phyloP scores from a whole-genome alignment of 257 asterid species.

The Oldenlandia corymbosa region DNA sequence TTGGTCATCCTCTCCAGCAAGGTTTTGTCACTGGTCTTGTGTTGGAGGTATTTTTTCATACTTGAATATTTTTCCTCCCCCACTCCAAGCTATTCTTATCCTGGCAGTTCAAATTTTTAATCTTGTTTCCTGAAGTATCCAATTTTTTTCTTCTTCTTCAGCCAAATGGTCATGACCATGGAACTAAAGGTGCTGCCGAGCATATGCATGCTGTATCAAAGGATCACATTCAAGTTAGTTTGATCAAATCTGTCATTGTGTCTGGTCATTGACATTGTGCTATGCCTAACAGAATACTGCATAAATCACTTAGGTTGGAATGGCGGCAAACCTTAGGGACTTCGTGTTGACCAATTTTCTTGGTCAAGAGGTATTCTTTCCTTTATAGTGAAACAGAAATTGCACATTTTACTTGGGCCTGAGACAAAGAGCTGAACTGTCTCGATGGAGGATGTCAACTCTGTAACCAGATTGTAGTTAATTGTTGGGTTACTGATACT shows the following conservation, averaged over 20 bases:
- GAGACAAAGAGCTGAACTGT: not conserved
- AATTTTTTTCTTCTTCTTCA: slow-evolving; percentile 27
- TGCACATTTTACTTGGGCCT: not conserved
- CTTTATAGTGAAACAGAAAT: not conserved
- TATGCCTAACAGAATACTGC: slow-evolving; percentile 1
- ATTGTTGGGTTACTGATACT: not conserved
- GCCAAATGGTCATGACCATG: slow-evolving; percentile 85
- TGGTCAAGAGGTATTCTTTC: slow-evolving; percentile 64
- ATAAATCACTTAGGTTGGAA: slow-evolving; percentile 47
- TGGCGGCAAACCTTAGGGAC: slow-evolving; percentile 86
- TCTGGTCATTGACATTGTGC: not conserved
- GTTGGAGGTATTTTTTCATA: slow-evolving; percentile 61
- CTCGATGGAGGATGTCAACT: not conserved
- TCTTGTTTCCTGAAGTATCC: not conserved
- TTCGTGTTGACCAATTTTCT: slow-evolving; percentile 54
- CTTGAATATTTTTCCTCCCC: not conserved
- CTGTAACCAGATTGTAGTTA: not conserved
- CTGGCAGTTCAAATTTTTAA: not conserved
- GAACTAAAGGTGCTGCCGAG: slow-evolving; percentile 43
- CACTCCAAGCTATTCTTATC: slow-evolving; percentile 1
- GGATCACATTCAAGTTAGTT: slow-evolving; percentile 85
- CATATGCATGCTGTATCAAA: slow-evolving; percentile 58
- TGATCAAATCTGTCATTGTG: slow-evolving; percentile 2
- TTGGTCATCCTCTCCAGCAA: slow-evolving; percentile 94
- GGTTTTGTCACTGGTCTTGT: slow-evolving; percentile 82